These are phyloP conservation scores for Ogataea ramenticola DNA, from an alignment of 805 yeast species.

Conservation along the genomic window DNA sequence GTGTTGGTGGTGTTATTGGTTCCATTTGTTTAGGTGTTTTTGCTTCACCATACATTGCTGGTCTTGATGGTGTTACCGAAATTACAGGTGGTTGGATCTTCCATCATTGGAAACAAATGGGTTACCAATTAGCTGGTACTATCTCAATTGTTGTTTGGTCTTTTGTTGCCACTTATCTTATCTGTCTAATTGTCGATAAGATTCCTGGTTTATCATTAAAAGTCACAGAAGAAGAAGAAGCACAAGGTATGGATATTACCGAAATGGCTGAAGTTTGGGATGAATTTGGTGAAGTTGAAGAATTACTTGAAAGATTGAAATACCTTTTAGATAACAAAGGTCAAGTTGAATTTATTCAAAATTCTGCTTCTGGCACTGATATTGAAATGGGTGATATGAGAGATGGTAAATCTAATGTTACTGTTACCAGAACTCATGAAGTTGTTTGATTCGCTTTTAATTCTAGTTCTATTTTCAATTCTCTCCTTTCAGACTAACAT, in stretches of 20 bases:
- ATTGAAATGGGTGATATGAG: neutral
- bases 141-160: conserved; percentile 38
- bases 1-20: conserved; percentile 41
- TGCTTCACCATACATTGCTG: conserved; percentile 36
- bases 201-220: conserved; percentile 45
- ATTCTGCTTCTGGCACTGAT: neutral
- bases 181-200: conserved; percentile 40
- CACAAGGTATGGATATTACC: conserved; percentile 41
- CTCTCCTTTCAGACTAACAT: no score
- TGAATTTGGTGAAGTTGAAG: conserved; percentile 1
- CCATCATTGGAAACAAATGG: conserved; percentile 38
- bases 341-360: neutral
- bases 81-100: conserved; percentile 41
- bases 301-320: neutral
- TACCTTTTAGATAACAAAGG: neutral
- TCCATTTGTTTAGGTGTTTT: conserved; percentile 36
- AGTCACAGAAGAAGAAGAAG: conserved; percentile 38
- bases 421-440: neutral
- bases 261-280: conserved; percentile 38
- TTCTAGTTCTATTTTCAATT: no score
- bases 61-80: conserved; percentile 35
- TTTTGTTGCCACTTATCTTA: conserved; percentile 30
- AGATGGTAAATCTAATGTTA: neutral
- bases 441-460: neutral
- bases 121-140: conserved; percentile 40